A percentile compares a stretch with the other conserved stretches of the same genome.
These are phyloP conservation scores for Lolium multiflorum DNA, from an alignment of 176 grass and related monocot genomes.

Conservation along the genomic window DNA sequence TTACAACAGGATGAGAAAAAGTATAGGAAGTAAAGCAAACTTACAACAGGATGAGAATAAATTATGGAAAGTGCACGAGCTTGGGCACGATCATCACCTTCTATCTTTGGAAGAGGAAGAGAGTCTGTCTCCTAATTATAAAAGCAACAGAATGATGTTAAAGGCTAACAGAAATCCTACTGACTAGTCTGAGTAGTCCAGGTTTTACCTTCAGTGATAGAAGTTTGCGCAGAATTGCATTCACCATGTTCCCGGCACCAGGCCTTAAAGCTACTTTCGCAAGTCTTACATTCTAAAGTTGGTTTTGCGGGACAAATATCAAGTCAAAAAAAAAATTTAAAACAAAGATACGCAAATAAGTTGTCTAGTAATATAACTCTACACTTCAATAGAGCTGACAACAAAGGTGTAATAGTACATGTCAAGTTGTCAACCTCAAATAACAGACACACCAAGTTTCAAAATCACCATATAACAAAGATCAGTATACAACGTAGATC, in stretches of 20 bases:
- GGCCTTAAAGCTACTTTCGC: slow-evolving; percentile 90
- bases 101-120: slow-evolving; percentile 83
- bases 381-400: slow-evolving; percentile 19
- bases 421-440: slow-evolving; percentile 7
- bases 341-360: not conserved
- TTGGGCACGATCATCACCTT: slow-evolving; percentile 88
- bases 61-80: slow-evolving; percentile 85
- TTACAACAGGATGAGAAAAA: slow-evolving; percentile 76
- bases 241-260: slow-evolving; percentile 94
- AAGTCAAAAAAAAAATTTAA: slow-evolving; percentile 1
- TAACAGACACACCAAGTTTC: not conserved
- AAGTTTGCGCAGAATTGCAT: slow-evolving; percentile 90
- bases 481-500: not conserved
- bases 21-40: slow-evolving; percentile 44
- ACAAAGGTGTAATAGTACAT: slow-evolving; percentile 26
- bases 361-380: slow-evolving; percentile 14
- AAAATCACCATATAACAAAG: slow-evolving; percentile 10
- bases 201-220: slow-evolving; percentile 68
- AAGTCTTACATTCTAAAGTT: slow-evolving; percentile 90
- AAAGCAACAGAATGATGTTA: slow-evolving; percentile 37
- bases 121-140: slow-evolving; percentile 77
- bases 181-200: slow-evolving; percentile 32
- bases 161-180: slow-evolving; percentile 28
- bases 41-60: slow-evolving; percentile 98
- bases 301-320: slow-evolving; percentile 28